phyloP scores from a whole-genome alignment of 768 basidiomycete genomes.

The Leccinum broughii region DNA sequence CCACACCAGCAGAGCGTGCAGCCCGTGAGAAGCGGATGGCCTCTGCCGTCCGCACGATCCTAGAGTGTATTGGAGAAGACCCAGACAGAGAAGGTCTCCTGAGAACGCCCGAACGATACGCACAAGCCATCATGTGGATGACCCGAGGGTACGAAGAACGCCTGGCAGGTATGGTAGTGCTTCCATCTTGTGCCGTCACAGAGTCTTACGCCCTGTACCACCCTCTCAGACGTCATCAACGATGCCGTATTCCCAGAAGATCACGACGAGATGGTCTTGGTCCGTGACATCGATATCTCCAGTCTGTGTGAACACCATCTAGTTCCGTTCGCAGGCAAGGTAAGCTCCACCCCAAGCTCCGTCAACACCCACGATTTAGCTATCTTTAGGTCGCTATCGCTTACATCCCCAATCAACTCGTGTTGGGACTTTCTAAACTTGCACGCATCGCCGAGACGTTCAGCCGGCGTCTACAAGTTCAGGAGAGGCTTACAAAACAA shows the following conservation, averaged over 20 bases:
- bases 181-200: constrained; percentile 16
- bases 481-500: constrained; percentile 96
- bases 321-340: constrained; percentile 97
- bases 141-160: constrained; percentile 98
- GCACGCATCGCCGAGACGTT: constrained; percentile 98
- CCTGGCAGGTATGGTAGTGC: constrained; percentile 65
- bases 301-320: constrained; percentile 98
- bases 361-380: constrained; percentile 20
- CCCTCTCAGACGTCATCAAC: constrained; percentile 85
- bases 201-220: constrained; percentile 11
- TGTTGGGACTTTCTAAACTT: constrained; percentile 93
- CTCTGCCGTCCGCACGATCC: constrained; percentile 82
- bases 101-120: constrained; percentile 93
- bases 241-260: constrained; percentile 98
- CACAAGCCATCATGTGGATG: constrained; percentile 98
- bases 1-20: constrained; percentile 69
- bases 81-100: constrained; percentile 91
- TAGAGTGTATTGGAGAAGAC: constrained; percentile 98
- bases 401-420: constrained; percentile 94
- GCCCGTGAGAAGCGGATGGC: constrained; percentile 77
- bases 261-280: constrained; percentile 99
- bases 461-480: constrained; percentile 92
- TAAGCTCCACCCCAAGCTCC: constrained; percentile 38
- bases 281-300: constrained; percentile 95
- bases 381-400: constrained; percentile 85